phyloP scores from a whole-genome alignment of 139 green algal species.

The Ulvella scutata region DNA sequence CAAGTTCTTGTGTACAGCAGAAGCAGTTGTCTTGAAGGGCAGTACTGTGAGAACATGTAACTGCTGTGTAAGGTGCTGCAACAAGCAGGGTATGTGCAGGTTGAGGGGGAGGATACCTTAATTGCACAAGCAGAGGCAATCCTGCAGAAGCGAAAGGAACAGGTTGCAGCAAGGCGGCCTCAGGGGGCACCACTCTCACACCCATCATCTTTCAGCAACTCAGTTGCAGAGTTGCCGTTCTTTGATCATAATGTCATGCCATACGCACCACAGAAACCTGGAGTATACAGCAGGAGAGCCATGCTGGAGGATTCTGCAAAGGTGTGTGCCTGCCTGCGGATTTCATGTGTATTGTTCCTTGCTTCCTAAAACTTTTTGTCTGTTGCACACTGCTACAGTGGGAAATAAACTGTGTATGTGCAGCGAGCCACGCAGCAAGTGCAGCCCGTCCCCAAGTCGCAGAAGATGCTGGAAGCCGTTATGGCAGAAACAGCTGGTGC shows the following conservation, averaged over 20 bases:
- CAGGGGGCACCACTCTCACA: neutral
- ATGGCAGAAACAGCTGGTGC: neutral
- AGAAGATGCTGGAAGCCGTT: neutral
- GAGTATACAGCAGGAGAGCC: constrained; percentile 21
- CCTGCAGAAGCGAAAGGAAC: constrained; percentile 31
- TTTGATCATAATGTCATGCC: neutral
- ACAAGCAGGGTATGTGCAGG: neutral
- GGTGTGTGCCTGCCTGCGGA: neutral
- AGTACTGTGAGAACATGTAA: neutral
- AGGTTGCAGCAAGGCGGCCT: constrained; percentile 16
- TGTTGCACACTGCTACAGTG: neutral
- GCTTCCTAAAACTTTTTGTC: neutral
- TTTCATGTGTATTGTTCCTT: neutral
- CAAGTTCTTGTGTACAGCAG: constrained; percentile 7
- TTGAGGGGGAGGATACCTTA: constrained; percentile 1
- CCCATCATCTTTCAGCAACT: neutral
- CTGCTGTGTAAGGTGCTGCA: neutral
- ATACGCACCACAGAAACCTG: constrained; percentile 17
- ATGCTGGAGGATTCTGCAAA: neutral
- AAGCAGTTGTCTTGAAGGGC: constrained; percentile 6
- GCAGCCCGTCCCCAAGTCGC: neutral
- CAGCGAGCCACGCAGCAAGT: neutral
- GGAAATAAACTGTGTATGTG: neutral
- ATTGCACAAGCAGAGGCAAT: constrained; percentile 20
- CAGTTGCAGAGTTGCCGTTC: neutral